Conservation (phyloP, 2,329 filamentous ascomycete species). For the Cladosporium velox region DNA sequence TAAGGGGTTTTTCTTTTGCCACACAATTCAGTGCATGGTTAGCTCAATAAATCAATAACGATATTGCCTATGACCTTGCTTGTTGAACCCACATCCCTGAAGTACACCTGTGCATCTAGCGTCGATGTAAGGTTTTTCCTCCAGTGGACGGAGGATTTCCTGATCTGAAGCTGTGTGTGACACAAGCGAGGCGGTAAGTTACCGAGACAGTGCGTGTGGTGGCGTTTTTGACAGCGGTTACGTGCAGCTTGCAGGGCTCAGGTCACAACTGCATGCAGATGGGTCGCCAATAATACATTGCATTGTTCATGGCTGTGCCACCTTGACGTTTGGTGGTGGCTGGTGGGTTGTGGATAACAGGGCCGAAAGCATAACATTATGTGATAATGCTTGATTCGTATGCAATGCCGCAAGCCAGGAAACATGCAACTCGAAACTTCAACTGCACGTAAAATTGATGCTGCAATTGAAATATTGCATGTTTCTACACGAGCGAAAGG, state of each 20-base stretch:
- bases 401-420: not conserved
- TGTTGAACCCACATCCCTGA: not conserved
- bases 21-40: constrained; percentile 6
- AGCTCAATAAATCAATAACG: not conserved
- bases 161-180: not conserved
- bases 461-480: not conserved
- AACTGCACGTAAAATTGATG: not conserved
- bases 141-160: not conserved
- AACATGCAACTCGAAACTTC: not conserved
- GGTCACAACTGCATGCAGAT: not conserved
- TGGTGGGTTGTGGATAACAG: not conserved
- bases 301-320: not conserved
- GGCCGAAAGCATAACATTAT: not conserved
- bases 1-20: constrained; percentile 1
- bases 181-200: constrained; percentile 4
- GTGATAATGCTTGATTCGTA: not conserved
- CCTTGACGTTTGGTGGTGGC: not conserved
- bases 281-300: not conserved
- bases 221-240: constrained; percentile 5
- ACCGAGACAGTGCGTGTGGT: not conserved
- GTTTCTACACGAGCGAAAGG: not conserved
- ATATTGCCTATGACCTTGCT: not conserved
- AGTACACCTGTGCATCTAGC: not conserved
- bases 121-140: not conserved
- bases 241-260: not conserved